These are phyloP conservation scores for Apiospora aurea DNA, from an alignment of 2,329 filamentous ascomycete species.

Conservation along the genomic window DNA sequence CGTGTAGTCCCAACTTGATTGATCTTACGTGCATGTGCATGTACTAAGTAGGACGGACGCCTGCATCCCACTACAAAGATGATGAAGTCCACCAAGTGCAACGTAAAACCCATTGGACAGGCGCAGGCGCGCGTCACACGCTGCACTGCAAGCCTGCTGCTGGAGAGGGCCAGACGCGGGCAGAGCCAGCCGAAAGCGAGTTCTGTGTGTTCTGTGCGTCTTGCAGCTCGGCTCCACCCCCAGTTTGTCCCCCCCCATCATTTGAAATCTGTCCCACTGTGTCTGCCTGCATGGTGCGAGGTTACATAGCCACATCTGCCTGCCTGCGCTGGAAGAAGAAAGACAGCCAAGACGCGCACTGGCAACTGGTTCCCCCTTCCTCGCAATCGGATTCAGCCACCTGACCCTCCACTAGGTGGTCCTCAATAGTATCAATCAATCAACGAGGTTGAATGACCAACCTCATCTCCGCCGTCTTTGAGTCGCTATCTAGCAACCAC, in stretches of 20 bases:
- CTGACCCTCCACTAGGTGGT: neutral
- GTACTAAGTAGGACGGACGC: neutral
- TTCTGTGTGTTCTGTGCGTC: neutral
- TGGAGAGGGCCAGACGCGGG: neutral
- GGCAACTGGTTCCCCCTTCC: neutral
- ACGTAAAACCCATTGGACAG: constrained; percentile 16
- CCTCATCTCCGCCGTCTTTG: neutral
- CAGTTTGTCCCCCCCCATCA: constrained; percentile 1
- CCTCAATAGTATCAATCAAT: neutral
- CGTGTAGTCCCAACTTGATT: neutral
- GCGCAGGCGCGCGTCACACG: constrained; percentile 3
- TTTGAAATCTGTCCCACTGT: constrained; percentile 7
- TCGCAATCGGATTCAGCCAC: constrained; percentile 14
- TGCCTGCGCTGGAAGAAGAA: neutral
- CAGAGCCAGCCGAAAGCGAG: constrained; percentile 15
- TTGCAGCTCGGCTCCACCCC: constrained; percentile 4
- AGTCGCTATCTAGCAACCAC: neutral
- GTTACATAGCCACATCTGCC: constrained; percentile 7
- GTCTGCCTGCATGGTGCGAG: neutral
- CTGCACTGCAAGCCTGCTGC: neutral
- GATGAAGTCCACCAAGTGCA: neutral
- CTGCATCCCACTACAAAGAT: neutral
- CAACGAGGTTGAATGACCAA: neutral
- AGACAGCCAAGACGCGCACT: neutral
- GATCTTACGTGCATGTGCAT: neutral